phyloP scores from a whole-genome alignment of 345 rosid species.

The Aquilaria yunnanensis region DNA sequence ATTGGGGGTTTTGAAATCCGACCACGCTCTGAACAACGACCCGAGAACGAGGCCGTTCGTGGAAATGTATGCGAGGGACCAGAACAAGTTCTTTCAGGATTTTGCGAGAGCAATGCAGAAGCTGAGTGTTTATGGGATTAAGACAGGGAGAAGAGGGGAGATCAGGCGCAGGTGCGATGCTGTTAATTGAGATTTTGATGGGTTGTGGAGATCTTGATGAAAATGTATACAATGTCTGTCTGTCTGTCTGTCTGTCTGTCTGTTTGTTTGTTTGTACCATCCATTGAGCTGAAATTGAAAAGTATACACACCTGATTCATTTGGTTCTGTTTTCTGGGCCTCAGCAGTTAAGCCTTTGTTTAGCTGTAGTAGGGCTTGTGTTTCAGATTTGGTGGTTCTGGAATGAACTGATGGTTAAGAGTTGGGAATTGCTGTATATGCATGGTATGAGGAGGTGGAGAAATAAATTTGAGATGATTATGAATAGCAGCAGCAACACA shows the following conservation, averaged over 20 bases:
- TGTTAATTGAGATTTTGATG: slow-evolving; percentile 31
- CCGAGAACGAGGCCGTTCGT: slow-evolving; percentile 58
- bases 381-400: too few species aligned
- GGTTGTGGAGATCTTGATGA: neutral
- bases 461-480: too few species aligned
- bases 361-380: too few species aligned
- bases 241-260: too few species aligned
- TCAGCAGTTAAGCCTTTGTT: too few species aligned
- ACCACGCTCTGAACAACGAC: slow-evolving; percentile 56
- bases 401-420: too few species aligned
- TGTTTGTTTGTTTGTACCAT: neutral
- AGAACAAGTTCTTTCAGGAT: slow-evolving; percentile 56
- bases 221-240: neutral
- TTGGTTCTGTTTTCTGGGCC: too few species aligned
- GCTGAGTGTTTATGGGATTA: slow-evolving; percentile 61
- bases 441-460: too few species aligned
- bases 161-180: slow-evolving; percentile 91
- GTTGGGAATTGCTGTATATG: too few species aligned
- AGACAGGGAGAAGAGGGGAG: slow-evolving; percentile 86
- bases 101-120: slow-evolving; percentile 80
- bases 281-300: too few species aligned
- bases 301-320: too few species aligned
- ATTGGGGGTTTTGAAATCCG: slow-evolving; percentile 69
- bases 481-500: too few species aligned
- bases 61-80: slow-evolving; percentile 59